These are phyloP conservation scores for Asterionellopsis glacialis DNA, from an alignment of 108 stramenopile genomes.

Conservation along the genomic window DNA sequence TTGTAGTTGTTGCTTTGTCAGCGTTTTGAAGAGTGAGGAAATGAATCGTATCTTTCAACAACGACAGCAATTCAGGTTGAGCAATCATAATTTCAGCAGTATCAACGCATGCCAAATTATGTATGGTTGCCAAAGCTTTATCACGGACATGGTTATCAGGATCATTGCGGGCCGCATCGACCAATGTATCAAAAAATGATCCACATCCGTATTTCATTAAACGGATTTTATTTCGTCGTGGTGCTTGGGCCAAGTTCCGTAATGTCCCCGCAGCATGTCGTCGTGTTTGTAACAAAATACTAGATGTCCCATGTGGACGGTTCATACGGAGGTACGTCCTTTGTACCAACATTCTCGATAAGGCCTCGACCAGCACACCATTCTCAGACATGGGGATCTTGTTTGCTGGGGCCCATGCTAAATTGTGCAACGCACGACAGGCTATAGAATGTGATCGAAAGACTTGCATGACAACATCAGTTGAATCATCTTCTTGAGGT, in stretches of 20 bases:
- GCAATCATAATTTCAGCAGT: conserved; percentile 40
- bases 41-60: conserved; percentile 27
- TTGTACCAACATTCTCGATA: conserved; percentile 28
- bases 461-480: conserved; percentile 32
- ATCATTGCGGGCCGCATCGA: conserved; percentile 37
- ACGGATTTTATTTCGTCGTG: conserved; percentile 35
- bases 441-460: conserved; percentile 42
- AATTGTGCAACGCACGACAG: conserved; percentile 49
- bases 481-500: conserved; percentile 19
- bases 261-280: conserved; percentile 38
- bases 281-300: conserved; percentile 40
- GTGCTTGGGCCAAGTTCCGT: conserved; percentile 56
- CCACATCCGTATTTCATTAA: conserved; percentile 35
- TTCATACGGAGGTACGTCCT: conserved; percentile 21
- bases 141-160: conserved; percentile 33
- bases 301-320: conserved; percentile 32
- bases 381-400: conserved; percentile 40
- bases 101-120: conserved; percentile 46
- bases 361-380: conserved; percentile 21
- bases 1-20: not conserved
- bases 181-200: conserved; percentile 35
- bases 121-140: conserved; percentile 38
- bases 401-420: conserved; percentile 56
- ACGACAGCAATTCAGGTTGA: conserved; percentile 32
- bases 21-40: too few species aligned